Evolutionary conservation across 2,329 filamentous ascomycete species (phyloP), one percentile per base, ranked within the genome.

Genomic region (Helminthosporium solani): DNA sequence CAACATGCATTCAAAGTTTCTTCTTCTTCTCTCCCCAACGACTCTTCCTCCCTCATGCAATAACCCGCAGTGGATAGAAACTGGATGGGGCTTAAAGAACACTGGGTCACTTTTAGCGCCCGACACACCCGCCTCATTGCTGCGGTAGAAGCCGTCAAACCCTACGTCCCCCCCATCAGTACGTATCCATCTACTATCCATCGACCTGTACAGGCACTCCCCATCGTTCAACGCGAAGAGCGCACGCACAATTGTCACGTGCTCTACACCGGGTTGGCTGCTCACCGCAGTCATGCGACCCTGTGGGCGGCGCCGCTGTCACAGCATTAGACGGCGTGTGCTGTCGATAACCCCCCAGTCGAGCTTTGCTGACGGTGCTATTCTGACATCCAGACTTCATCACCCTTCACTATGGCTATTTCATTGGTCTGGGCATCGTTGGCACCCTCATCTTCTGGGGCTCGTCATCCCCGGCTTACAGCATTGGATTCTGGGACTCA

Each of bases 401-500:
- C 38, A 58, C 56, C 30, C 8, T 58, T 12, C 56, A 58, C 41
- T 58, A 58, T 57, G 43, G 52, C 15, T 58, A 58, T 39, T 58
- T 58, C 37, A 48, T 58, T 20, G 40, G 35, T 30, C 37, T 49
- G 12, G 49, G 52, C 8, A 44, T 58, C 18, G 36, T 58, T 12
- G 54, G 53, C 15, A 49, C 54, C 7, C 42, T 55, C 16, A 57
- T 58, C n/a, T 57, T 58, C 37, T 58, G 56, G 56, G 54, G 54
- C 35, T 48, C 56, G 1, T 59, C 56, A 5, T 46, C 41, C 21
- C 56, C 56, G 23, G 44, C 56, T 18, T 47, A 46, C 35, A 59
- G 56, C 40, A 53, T 59, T 7, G 50, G 56, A 23, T 59, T 54
- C 54, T 59, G 56, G 56, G 52, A 59, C 30, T 46, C 52, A 42